Conservation (phyloP, 768 basidiomycete species). For the Austroboletus eburneus region DNA sequence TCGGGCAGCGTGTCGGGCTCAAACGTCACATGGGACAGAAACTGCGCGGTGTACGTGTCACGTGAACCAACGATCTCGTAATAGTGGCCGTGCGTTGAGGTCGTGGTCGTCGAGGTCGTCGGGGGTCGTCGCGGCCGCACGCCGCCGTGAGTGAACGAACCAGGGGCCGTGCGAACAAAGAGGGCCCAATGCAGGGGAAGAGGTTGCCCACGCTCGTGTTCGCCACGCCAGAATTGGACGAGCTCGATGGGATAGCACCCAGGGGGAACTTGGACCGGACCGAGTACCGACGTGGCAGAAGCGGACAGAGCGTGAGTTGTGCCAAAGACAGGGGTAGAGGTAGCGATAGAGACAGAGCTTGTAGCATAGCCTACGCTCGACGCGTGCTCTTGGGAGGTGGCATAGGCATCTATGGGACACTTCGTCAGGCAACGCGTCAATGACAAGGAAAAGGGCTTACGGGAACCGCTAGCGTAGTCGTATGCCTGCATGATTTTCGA, state of each 20-base stretch:
- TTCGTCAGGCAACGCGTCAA: background rate
- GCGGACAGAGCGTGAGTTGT: background rate
- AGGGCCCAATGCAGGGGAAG: conserved; percentile 27
- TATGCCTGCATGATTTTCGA: conserved; percentile 4
- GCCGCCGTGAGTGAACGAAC: background rate
- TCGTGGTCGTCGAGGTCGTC: background rate
- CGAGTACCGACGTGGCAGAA: conserved; percentile 3
- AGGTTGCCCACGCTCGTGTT: conserved; percentile 7
- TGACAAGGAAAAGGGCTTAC: background rate
- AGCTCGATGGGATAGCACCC: conserved; percentile 24
- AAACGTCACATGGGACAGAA: conserved; percentile 3
- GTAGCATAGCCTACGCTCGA: background rate
- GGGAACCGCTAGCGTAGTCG: background rate
- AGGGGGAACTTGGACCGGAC: conserved; percentile 13
- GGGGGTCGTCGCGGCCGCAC: background rate
- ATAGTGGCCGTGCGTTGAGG: conserved; percentile 18
- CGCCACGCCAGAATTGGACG: conserved; percentile 28
- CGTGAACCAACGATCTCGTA: conserved; percentile 26
- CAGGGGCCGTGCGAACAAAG: conserved; percentile 22
- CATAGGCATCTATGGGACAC: background rate
- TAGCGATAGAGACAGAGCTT: background rate
- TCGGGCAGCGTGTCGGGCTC: conserved; percentile 9
- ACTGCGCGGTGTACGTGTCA: conserved; percentile 23
- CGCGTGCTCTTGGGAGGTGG: background rate
- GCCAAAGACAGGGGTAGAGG: background rate